Evolutionary conservation across 228 moss, liverwort and hornwort species (phyloP).

Genomic region (Sphagnum fallax): DNA sequence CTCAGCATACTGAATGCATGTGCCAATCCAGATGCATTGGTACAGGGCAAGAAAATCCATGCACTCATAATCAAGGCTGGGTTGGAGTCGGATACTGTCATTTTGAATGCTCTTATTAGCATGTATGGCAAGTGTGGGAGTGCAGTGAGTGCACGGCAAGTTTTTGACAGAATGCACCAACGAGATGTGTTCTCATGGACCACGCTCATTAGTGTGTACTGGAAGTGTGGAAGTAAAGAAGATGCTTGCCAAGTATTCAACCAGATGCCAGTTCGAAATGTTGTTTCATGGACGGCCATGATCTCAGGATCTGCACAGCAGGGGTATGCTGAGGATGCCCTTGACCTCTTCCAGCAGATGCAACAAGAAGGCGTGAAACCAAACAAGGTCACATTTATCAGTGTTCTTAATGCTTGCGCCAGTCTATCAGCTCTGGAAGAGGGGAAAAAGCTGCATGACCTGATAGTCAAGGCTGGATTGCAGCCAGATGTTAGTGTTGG

Average conservation of each 20-base stretch:
- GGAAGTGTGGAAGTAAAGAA: conserved; percentile 23
- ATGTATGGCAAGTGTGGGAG: conserved; percentile 5
- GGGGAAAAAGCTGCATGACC: not conserved
- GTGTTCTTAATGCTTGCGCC: conserved; percentile 1
- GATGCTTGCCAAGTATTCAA: conserved; percentile 10
- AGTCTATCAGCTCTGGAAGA: not conserved
- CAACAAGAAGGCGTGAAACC: not conserved
- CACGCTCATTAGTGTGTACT: conserved; percentile 25
- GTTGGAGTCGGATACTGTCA: not conserved
- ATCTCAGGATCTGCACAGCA: conserved; percentile 3
- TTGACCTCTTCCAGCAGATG: not conserved
- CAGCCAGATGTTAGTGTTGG: not conserved
- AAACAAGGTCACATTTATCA: not conserved
- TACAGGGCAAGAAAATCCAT: conserved; percentile 5
- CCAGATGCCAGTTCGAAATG: no score
- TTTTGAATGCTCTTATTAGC: conserved; percentile 1
- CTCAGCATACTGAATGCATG: not conserved
- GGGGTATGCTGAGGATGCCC: not conserved
- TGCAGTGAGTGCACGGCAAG: conserved; percentile 1
- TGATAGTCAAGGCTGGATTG: not conserved
- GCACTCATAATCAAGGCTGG: not conserved
- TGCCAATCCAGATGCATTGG: not conserved
- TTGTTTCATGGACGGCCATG: not conserved
- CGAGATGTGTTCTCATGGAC: conserved; percentile 9
- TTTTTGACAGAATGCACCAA: not conserved